These are phyloP conservation scores for Ophiocordyceps sinensis DNA, from an alignment of 2,329 filamentous ascomycete species.

Conservation along the genomic window DNA sequence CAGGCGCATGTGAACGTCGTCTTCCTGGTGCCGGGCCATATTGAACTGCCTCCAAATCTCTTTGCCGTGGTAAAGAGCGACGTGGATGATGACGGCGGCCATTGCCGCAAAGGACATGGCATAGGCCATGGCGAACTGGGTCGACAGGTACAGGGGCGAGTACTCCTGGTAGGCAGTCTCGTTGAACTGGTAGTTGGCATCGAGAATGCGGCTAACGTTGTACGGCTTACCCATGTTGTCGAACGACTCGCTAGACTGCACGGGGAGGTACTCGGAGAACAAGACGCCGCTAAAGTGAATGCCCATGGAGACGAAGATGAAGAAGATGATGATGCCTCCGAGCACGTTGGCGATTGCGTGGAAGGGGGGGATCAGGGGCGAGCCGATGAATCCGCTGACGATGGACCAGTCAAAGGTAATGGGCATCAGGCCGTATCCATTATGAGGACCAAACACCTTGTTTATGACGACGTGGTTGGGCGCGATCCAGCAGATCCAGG, in stretches of 20 bases:
- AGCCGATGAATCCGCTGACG: slow-evolving; percentile 32
- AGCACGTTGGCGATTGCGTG: slow-evolving; percentile 41
- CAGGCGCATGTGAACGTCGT: slow-evolving; percentile 43
- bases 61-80: slow-evolving; percentile 37
- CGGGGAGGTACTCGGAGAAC: slow-evolving; percentile 46
- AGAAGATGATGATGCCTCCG: slow-evolving; percentile 38
- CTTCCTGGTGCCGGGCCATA: slow-evolving; percentile 39
- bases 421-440: slow-evolving; percentile 43
- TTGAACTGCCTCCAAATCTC: slow-evolving; percentile 41
- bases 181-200: slow-evolving; percentile 40
- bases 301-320: slow-evolving; percentile 40
- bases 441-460: slow-evolving; percentile 45
- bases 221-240: slow-evolving; percentile 49
- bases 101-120: slow-evolving; percentile 55
- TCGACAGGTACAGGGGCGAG: slow-evolving; percentile 49
- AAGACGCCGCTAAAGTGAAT: slow-evolving; percentile 43
- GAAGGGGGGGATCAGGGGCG: slow-evolving; percentile 37
- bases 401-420: slow-evolving; percentile 42
- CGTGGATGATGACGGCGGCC: slow-evolving; percentile 43
- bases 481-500: slow-evolving; percentile 47
- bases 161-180: slow-evolving; percentile 46
- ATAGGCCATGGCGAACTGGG: slow-evolving; percentile 46
- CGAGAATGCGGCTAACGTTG: slow-evolving; percentile 46
- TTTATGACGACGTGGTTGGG: slow-evolving; percentile 45
- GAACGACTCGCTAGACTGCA: slow-evolving; percentile 45